Conservation (phyloP, 192 early-diverging fungal genomes). For the Tieghemiomyces parasiticus region DNA sequence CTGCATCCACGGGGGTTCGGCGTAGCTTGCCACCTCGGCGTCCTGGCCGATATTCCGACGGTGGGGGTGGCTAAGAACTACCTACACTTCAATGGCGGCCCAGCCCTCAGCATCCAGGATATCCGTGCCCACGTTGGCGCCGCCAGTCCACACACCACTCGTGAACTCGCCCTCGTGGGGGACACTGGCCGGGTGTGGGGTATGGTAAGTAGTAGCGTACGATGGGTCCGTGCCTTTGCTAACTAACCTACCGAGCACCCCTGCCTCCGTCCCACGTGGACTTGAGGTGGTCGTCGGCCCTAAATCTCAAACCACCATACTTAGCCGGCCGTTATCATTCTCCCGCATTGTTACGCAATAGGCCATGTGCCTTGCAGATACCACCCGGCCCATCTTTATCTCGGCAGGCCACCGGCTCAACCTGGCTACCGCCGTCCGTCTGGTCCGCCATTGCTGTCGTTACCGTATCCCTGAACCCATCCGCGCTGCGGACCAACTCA, state of each 20-base stretch:
- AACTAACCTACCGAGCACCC: conserved; percentile 28
- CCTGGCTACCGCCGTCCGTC: conserved; percentile 44
- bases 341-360: no score
- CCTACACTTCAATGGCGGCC: conserved; percentile 53
- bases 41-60: conserved; percentile 52
- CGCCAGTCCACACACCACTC: no score
- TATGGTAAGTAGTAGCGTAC: conserved; percentile 15
- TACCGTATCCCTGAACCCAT: conserved; percentile 83
- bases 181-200: conserved; percentile 31
- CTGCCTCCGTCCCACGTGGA: no score
- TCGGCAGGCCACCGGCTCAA: conserved; percentile 66
- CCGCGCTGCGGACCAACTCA: conserved; percentile 52
- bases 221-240: no score
- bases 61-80: conserved; percentile 89
- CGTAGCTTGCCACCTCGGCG: conserved; percentile 71
- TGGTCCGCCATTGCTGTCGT: conserved; percentile 44
- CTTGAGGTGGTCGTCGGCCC: no score
- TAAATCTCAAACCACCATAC: no score
- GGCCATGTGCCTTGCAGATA: conserved; percentile 7
- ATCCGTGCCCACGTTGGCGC: no score
- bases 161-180: conserved; percentile 28
- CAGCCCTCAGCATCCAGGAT: conserved; percentile 23
- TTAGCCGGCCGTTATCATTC: not conserved
- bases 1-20: conserved; percentile 83
- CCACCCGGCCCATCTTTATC: conserved; percentile 78